Base-by-base conservation (phyloP, 1,139 yeast genomes). In the Hyphopichia burtonii region DNA sequence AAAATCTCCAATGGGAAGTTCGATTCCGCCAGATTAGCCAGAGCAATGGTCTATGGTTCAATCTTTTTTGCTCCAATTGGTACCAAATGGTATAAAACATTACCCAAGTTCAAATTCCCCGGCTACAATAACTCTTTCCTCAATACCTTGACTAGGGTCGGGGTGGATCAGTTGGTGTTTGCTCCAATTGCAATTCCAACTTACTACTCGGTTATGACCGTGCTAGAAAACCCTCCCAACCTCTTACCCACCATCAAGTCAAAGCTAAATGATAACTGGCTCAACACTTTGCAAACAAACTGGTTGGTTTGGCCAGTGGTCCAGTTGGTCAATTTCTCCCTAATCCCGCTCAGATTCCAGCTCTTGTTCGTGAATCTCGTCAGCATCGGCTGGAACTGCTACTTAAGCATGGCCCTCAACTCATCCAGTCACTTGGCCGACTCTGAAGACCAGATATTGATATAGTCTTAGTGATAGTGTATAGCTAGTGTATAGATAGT, bases 241-340 rank as follows among this genome's bases (percentile, higher is more conserved):
- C 14, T 57, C 9, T 16, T 5, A 17, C 10, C 19, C 7, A 14
- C 53, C 8, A 28, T 36, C n/a, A 2, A 56, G 35, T 38, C 50
- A 4, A 81, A 79, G 47, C 57, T 83, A 23, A 35, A 61, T 2
- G 61, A 66, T 14, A 76, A 78, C 44, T 82, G 82, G 78, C 71
- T 78, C 78, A 62, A 66, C 5, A 86, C 95, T 0, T 62, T 88
- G 35, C 48, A 66, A 27, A 76, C 85, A 27, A 89, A 88, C 58
- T 90, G 96, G 96, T 51, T 72, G 38, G 85, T 90, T 8, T 90
- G 97, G 97, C 97, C 96, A 0, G 67, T 78, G 0, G 83, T 90
- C 54, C 97, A 90, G 62, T 48, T 78, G 39, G 53, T 81, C 44
- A 91, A 91, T 61, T 87, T 91, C 55, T 73, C 78, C 37, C 54